Evolutionary conservation across 805 yeast species (phyloP).

Genomic region (Zygoascus biomembranicola): DNA sequence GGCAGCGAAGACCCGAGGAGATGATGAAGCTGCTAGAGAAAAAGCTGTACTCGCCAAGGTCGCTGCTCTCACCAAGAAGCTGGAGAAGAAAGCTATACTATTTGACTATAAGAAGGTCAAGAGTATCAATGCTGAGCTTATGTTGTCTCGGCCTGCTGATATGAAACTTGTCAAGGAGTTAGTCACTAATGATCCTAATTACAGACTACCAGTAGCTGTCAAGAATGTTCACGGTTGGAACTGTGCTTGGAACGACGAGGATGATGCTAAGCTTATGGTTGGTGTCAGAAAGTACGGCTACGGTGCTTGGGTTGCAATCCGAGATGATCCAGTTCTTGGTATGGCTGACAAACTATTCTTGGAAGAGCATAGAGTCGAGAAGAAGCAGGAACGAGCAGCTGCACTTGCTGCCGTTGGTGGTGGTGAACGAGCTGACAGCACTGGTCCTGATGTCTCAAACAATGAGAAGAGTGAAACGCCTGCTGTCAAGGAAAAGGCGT

Average conservation of each 20-base stretch:
- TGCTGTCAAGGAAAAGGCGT: slow-evolving; percentile 26
- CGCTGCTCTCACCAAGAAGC: slow-evolving; percentile 35
- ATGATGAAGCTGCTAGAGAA: background rate
- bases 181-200: slow-evolving; percentile 45
- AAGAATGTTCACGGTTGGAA: slow-evolving; percentile 88
- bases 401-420: slow-evolving; percentile 10
- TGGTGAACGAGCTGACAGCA: slow-evolving; percentile 28
- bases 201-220: slow-evolving; percentile 53
- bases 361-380: slow-evolving; percentile 36
- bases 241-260: slow-evolving; percentile 73
- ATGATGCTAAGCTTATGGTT: slow-evolving; percentile 77
- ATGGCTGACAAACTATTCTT: slow-evolving; percentile 78
- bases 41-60: slow-evolving; percentile 2
- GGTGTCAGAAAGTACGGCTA: slow-evolving; percentile 92
- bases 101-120: slow-evolving; percentile 85
- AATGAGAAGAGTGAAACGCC: slow-evolving; percentile 4
- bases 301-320: slow-evolving; percentile 88
- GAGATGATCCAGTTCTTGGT: slow-evolving; percentile 91
- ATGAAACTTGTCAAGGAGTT: slow-evolving; percentile 53
- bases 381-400: slow-evolving; percentile 28
- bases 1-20: slow-evolving; percentile 13
- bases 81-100: slow-evolving; percentile 81
- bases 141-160: slow-evolving; percentile 78
- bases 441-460: slow-evolving; percentile 18
- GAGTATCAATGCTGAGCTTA: slow-evolving; percentile 82